These are phyloP conservation scores for Sporothrix variecibatus DNA, from an alignment of 2,329 filamentous ascomycete species.

Conservation along the genomic window DNA sequence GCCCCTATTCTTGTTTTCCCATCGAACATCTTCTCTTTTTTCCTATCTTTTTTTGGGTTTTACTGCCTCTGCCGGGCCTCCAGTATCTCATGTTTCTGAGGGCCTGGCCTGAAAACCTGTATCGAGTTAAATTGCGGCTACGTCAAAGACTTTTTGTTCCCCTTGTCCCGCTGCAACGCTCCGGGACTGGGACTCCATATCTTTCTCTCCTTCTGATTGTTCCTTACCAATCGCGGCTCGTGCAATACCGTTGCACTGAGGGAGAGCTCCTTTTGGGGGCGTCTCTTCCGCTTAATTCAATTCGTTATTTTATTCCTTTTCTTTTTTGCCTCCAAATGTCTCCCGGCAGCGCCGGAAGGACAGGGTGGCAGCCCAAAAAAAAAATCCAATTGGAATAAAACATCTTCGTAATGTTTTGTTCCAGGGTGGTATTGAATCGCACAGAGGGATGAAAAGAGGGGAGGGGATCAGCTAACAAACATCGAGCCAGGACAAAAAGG, in stretches of 20 bases:
- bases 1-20: not conserved
- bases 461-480: not conserved
- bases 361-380: not conserved
- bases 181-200: not conserved
- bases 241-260: not conserved
- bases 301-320: not conserved
- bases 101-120: not conserved
- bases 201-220: not conserved
- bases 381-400: not conserved
- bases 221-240: not conserved
- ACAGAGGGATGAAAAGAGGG: not conserved
- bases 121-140: conserved; percentile 18
- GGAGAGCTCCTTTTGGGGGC: not conserved
- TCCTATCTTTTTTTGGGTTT: not conserved
- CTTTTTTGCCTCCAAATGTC: conserved; percentile 4
- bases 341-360: conserved; percentile 9
- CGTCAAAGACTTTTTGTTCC: conserved; percentile 10
- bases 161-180: not conserved
- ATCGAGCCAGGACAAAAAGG: not conserved
- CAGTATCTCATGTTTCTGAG: not conserved
- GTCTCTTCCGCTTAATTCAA: not conserved
- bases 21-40: not conserved
- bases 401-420: not conserved
- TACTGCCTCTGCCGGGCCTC: not conserved
- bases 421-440: not conserved